These are phyloP conservation scores for Candida michaelii DNA, from an alignment of 805 yeast species.

Conservation along the genomic window DNA sequence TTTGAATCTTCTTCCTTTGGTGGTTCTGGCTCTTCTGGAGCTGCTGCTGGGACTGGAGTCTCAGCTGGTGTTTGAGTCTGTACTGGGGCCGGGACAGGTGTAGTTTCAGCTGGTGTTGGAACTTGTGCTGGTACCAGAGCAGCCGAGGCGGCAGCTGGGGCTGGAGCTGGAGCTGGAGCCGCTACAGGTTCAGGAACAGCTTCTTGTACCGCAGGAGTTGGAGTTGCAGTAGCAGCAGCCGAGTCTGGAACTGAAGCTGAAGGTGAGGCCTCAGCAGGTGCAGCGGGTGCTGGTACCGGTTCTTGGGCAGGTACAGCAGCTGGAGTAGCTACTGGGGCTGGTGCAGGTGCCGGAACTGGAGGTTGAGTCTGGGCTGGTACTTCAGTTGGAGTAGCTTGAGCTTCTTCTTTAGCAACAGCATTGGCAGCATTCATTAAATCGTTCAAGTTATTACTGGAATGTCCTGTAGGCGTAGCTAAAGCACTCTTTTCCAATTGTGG, in stretches of 20 bases:
- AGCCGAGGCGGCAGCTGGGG: slow-evolving; percentile 5
- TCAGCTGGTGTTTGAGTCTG: slow-evolving; percentile 7
- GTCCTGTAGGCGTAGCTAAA: background rate
- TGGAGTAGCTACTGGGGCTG: slow-evolving; percentile 1
- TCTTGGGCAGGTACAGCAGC: slow-evolving; percentile 10
- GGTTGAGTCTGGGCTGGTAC: slow-evolving; percentile 1
- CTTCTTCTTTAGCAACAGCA: slow-evolving; percentile 19
- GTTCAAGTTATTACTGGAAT: slow-evolving; percentile 20
- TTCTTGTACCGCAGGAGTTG: slow-evolving; percentile 7
- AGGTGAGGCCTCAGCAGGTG: slow-evolving; percentile 2
- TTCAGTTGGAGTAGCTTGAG: slow-evolving; percentile 3
- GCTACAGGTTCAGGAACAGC: slow-evolving; percentile 5
- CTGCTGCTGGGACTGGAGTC: slow-evolving; percentile 8
- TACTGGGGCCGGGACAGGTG: slow-evolving; percentile 9
- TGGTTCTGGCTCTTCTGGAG: too few relatives aligned
- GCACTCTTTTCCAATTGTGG: slow-evolving; percentile 15
- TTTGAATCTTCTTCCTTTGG: background rate
- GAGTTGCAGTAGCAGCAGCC: slow-evolving; percentile 1
- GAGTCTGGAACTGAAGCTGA: background rate
- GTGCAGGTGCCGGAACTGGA: background rate
- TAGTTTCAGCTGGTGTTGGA: slow-evolving; percentile 5
- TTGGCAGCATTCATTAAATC: slow-evolving; percentile 31
- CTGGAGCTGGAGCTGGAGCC: slow-evolving; percentile 7
- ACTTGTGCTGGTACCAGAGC: background rate
- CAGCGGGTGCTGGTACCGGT: background rate